Conservation (phyloP, 2,329 filamentous ascomycete species). For the Orbilia blumenaviensis region DNA sequence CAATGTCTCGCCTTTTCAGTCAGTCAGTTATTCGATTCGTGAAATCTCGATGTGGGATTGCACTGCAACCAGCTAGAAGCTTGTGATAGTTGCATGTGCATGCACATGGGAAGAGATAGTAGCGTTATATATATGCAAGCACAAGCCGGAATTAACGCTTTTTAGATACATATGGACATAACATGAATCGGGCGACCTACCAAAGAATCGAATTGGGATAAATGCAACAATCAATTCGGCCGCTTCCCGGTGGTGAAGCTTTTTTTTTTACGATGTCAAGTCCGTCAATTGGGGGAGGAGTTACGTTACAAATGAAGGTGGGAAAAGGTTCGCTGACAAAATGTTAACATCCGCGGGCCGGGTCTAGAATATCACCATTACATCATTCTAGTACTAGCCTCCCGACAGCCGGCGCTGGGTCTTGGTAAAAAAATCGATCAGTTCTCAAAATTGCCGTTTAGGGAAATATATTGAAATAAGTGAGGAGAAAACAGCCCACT, state of each 20-base stretch:
- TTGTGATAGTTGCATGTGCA: neutral
- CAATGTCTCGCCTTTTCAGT: too few relatives aligned
- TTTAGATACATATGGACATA: too few relatives aligned
- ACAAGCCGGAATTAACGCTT: too few relatives aligned
- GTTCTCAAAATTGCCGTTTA: neutral
- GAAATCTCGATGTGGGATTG: too few relatives aligned
- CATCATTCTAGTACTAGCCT: too few relatives aligned
- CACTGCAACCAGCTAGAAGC: conserved; percentile 5
- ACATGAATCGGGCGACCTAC: neutral
- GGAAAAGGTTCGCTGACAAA: conserved; percentile 25
- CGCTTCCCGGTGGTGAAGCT: conserved; percentile 12
- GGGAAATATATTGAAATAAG: neutral
- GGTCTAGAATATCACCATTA: conserved; percentile 46
- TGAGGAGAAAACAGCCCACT: neutral
- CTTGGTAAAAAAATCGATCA: conserved; percentile 7
- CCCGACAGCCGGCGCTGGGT: neutral
- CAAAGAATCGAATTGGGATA: neutral
- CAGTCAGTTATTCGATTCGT: too few relatives aligned
- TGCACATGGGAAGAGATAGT: too few relatives aligned
- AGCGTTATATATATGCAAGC: too few relatives aligned
- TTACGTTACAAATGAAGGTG: conserved; percentile 37
- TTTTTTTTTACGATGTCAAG: neutral
- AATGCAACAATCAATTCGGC: conserved; percentile 46
- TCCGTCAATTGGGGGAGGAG: neutral
- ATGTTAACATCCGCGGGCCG: conserved; percentile 22